Percentiles rank a stretch among this genome's conserved stretches.
These are phyloP conservation scores for Lipomyces starkeyi DNA, from an alignment of 805 yeast genomes.

Conservation along the genomic window DNA sequence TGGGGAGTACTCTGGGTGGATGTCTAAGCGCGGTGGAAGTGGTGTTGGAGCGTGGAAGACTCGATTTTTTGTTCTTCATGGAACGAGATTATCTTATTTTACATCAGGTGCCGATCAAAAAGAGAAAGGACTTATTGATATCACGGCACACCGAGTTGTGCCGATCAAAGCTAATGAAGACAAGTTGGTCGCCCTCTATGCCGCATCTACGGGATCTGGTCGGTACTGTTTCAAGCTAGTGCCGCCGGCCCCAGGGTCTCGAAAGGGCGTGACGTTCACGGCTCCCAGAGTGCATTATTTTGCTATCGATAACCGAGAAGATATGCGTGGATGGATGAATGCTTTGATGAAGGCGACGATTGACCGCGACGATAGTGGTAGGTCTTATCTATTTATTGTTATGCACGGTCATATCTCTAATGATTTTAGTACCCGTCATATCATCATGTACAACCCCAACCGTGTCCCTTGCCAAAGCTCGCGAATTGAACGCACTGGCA, in stretches of 20 bases:
- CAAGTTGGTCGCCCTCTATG: conserved; percentile 81
- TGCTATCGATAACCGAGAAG: conserved; percentile 90
- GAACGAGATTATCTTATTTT: conserved; percentile 90
- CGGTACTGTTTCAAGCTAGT: conserved; percentile 87
- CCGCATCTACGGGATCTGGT: conserved; percentile 94
- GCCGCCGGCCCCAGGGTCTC: conserved; percentile 98
- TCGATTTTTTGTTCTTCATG: conserved; percentile 73
- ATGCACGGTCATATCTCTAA: neutral
- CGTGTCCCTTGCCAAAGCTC: conserved; percentile 83
- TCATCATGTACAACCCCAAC: conserved; percentile 97
- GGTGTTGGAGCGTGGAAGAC: conserved; percentile 92
- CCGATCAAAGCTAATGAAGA: conserved; percentile 82
- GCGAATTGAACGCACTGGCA: conserved; percentile 57
- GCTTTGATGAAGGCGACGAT: conserved; percentile 95
- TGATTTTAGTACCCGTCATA: conserved; percentile 74
- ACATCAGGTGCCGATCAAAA: conserved; percentile 74
- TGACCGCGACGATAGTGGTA: conserved; percentile 76
- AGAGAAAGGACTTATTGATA: conserved; percentile 93
- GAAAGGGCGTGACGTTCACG: conserved; percentile 93
- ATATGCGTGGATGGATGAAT: conserved; percentile 94
- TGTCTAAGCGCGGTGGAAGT: conserved; percentile 87
- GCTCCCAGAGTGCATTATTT: conserved; percentile 95
- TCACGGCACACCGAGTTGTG: conserved; percentile 89
- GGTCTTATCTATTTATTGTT: neutral
- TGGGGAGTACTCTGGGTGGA: conserved; percentile 89